A percentile compares a stretch with the other conserved stretches of the same genome.
Conservation (phyloP, 495 filamentous ascomycete genomes). For the Penicillium alfredii region DNA sequence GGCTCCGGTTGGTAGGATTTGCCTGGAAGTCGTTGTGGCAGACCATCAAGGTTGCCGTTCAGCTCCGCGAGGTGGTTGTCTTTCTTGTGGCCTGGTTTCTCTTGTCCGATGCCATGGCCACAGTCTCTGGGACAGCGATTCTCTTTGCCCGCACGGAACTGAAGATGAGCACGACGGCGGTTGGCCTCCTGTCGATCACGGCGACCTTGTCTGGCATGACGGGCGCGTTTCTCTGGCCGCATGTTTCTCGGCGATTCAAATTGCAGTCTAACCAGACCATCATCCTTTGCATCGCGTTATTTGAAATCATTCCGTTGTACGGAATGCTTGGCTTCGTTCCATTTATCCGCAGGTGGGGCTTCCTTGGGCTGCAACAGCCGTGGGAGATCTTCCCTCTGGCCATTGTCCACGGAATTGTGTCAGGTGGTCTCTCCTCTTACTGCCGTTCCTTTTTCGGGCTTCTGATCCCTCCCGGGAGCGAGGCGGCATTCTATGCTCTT, state of each 20-base stretch:
- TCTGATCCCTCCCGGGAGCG: slow-evolving; percentile 80
- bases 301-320: slow-evolving; percentile 83
- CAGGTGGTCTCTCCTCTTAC: slow-evolving; percentile 77
- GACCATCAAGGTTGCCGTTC: slow-evolving; percentile 67
- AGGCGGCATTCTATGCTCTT: slow-evolving; percentile 87
- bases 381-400: slow-evolving; percentile 92
- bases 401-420: slow-evolving; percentile 76
- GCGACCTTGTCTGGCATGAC: slow-evolving; percentile 69
- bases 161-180: slow-evolving; percentile 64
- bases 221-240: slow-evolving; percentile 80
- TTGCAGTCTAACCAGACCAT: slow-evolving; percentile 74
- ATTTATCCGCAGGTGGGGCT: slow-evolving; percentile 62
- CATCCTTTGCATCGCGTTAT: slow-evolving; percentile 71
- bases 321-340: slow-evolving; percentile 80
- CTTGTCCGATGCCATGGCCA: slow-evolving; percentile 81
- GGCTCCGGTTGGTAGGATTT: slow-evolving; percentile 56
- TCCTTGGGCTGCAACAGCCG: slow-evolving; percentile 73
- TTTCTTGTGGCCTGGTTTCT: slow-evolving; percentile 89
- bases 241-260: slow-evolving; percentile 54
- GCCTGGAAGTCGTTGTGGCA: slow-evolving; percentile 75
- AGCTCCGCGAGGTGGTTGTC: slow-evolving; percentile 69
- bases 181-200: slow-evolving; percentile 80
- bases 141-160: slow-evolving; percentile 86
- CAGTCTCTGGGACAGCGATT: slow-evolving; percentile 84
- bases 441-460: slow-evolving; percentile 81